Evolutionary conservation across 805 yeast species (phyloP).

Genomic region (Metschnikowia vanudenii): DNA sequence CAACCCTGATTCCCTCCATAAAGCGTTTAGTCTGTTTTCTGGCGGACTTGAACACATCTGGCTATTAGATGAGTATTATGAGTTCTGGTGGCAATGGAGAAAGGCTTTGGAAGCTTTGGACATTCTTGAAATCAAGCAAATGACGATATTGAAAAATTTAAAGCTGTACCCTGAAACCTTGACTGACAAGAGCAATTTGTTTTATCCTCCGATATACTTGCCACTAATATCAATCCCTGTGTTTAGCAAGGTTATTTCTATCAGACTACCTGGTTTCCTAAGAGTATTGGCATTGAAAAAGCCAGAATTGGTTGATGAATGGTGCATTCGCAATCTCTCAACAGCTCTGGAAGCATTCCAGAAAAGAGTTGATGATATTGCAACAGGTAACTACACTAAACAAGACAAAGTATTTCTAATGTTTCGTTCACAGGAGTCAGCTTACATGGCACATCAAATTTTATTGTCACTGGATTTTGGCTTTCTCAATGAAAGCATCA

Average conservation of each 20-base stretch:
- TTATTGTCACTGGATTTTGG: constrained; percentile 43
- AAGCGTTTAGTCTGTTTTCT: constrained; percentile 43
- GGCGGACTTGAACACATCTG: constrained; percentile 58
- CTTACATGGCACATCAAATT: constrained; percentile 64
- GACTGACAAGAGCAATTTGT: constrained; percentile 12
- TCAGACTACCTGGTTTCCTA: constrained; percentile 31
- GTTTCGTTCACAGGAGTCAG: constrained; percentile 55
- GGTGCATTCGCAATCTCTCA: constrained; percentile 26
- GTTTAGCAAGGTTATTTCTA: constrained; percentile 19
- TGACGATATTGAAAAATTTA: constrained; percentile 4
- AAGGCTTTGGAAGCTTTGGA: constrained; percentile 28
- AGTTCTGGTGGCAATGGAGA: constrained; percentile 20
- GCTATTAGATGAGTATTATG: constrained; percentile 46
- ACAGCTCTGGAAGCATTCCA: constrained; percentile 10
- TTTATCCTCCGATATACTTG: constrained; percentile 36
- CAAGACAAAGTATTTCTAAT: constrained; percentile 56
- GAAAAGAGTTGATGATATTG: constrained; percentile 9
- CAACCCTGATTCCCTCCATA: constrained; percentile 25
- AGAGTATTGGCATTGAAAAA: constrained; percentile 25
- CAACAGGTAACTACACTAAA: constrained; percentile 22
- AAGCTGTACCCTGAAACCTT: background rate
- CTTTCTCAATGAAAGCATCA: constrained; percentile 40
- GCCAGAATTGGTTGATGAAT: constrained; percentile 25
- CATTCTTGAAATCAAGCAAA: constrained; percentile 25
- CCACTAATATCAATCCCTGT: constrained; percentile 22